Evolutionary conservation across 306 rosid species (phyloP).

Genomic region (Pyrus bretschneideri): DNA sequence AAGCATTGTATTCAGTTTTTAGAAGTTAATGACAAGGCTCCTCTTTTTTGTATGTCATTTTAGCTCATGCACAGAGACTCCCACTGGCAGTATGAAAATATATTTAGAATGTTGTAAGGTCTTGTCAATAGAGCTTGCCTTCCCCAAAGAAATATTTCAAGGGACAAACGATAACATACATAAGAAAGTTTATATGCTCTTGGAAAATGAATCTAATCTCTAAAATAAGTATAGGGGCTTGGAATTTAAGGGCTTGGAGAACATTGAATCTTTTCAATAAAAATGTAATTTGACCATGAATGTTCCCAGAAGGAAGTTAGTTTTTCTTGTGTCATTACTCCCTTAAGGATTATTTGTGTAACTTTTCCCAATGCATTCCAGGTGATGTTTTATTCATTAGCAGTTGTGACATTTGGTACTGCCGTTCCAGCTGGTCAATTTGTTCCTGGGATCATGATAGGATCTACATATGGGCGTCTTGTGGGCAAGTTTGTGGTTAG

Average conservation of each 20-base stretch:
- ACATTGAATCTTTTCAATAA: background rate
- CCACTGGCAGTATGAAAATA: background rate
- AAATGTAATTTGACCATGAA: background rate
- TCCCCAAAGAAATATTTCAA: background rate
- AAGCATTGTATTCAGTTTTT: background rate
- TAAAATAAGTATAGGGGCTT: background rate
- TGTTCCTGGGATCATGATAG: slow-evolving; percentile 98
- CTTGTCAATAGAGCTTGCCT: background rate
- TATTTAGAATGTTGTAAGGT: background rate
- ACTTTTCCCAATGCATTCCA: slow-evolving; percentile 32
- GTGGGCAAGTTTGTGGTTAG: slow-evolving; percentile 91
- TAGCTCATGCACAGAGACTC: background rate
- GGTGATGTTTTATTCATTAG: slow-evolving; percentile 92
- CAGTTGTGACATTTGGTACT: slow-evolving; percentile 90
- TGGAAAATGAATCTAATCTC: background rate
- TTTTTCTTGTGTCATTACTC: background rate
- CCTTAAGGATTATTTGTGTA: background rate
- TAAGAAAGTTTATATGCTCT: background rate
- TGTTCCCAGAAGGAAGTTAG: background rate
- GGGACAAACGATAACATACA: background rate
- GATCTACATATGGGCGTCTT: slow-evolving; percentile 95
- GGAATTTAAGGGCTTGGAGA: background rate
- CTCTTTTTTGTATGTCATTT: background rate
- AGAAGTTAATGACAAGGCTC: background rate
- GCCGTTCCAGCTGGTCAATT: slow-evolving; percentile 98